Evolutionary conservation across 768 basidiomycete genomes (phyloP).

Genomic region (Leccinum variicolor): DNA sequence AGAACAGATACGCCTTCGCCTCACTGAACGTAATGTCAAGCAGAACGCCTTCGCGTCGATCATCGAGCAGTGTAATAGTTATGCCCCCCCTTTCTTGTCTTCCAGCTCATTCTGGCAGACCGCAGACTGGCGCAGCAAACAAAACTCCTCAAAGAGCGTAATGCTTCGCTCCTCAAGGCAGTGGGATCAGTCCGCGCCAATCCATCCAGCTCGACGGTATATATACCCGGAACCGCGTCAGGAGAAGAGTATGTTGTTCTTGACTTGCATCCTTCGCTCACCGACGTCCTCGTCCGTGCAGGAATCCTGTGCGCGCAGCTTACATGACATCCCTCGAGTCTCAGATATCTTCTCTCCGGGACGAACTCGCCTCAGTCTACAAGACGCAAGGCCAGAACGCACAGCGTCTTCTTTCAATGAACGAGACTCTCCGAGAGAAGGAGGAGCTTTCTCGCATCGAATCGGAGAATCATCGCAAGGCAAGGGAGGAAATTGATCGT

Average conservation of each 20-base stretch:
- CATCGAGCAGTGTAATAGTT: conserved; percentile 84
- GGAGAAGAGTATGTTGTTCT: conserved; percentile 63
- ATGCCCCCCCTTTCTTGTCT: background rate
- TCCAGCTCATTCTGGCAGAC: conserved; percentile 48
- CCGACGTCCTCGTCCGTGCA: conserved; percentile 26
- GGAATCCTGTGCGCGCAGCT: conserved; percentile 82
- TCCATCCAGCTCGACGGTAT: conserved; percentile 59
- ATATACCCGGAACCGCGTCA: conserved; percentile 48
- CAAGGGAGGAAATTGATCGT: conserved; percentile 69
- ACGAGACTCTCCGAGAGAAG: conserved; percentile 90
- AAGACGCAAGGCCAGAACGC: conserved; percentile 96
- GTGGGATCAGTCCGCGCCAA: conserved; percentile 69
- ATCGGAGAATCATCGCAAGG: conserved; percentile 73
- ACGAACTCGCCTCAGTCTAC: conserved; percentile 92
- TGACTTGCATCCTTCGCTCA: background rate
- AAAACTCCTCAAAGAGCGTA: conserved; percentile 87
- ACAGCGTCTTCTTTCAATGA: conserved; percentile 88
- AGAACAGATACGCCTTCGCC: conserved; percentile 72
- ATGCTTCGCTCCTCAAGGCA: conserved; percentile 82
- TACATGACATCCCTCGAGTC: conserved; percentile 91
- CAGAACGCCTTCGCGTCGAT: conserved; percentile 80
- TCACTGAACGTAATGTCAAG: conserved; percentile 78
- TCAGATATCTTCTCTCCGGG: conserved; percentile 87
- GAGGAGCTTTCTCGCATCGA: conserved; percentile 84
- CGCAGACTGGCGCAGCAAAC: conserved; percentile 90